Evolutionary conservation across 2,329 filamentous ascomycete species (phyloP).

Genomic region (Sclerotinia glacialis): DNA sequence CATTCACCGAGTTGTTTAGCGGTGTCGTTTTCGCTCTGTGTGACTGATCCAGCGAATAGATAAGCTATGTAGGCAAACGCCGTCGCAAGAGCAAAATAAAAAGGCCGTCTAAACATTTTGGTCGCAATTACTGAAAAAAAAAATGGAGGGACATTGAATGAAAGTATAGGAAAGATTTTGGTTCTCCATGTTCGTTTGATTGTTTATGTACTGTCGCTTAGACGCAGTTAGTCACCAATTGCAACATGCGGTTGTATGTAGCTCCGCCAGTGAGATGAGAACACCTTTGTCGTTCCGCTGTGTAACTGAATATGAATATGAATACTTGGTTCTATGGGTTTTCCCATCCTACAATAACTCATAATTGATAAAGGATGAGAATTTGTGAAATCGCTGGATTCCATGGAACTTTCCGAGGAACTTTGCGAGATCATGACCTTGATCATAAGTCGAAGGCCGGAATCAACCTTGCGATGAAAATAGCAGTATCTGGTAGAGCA

Average conservation of each 20-base stretch:
- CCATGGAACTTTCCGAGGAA: too few species aligned
- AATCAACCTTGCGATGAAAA: too few species aligned
- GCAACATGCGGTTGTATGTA: too few species aligned
- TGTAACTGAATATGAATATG: not conserved
- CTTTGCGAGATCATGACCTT: too few species aligned
- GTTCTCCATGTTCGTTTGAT: not conserved
- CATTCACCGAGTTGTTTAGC: not conserved
- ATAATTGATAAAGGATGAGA: not conserved
- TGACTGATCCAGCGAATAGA: not conserved
- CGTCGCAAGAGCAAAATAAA: not conserved
- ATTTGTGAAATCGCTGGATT: too few species aligned
- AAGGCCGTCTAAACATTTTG: not conserved
- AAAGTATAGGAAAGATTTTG: not conserved
- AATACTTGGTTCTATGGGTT: too few species aligned
- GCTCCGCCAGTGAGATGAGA: not conserved
- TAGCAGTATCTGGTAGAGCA: too few species aligned
- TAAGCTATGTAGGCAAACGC: slow-evolving; percentile 3
- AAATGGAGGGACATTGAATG: not conserved
- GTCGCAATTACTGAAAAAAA: too few species aligned
- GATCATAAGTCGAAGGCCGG: not conserved
- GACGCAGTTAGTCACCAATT: not conserved
- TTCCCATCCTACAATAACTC: not conserved
- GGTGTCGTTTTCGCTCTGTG: not conserved
- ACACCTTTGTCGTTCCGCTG: not conserved
- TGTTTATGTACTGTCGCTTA: too few species aligned